Percentiles rank a stretch among this genome's conserved stretches.
Conservation (phyloP, 192 early-diverging fungal species). For the Coemansia sp. region DNA sequence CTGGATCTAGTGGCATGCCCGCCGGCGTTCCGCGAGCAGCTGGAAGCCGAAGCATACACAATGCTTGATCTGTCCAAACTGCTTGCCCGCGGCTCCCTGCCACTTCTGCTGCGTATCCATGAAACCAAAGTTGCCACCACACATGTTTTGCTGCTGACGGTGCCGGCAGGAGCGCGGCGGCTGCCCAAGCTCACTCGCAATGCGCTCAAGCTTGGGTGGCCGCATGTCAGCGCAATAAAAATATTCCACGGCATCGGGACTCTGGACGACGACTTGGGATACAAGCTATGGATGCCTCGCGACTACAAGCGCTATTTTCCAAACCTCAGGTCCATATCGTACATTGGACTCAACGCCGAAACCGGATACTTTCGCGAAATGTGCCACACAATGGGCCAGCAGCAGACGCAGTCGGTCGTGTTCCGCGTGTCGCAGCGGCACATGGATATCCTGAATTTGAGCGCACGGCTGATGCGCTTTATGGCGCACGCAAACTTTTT, state of each 20-base stretch:
- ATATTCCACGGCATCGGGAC: conserved; percentile 35
- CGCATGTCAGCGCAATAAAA: conserved; percentile 45
- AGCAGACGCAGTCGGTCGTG: conserved; percentile 42
- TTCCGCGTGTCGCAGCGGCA: conserved; percentile 51
- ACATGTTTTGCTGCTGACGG: conserved; percentile 42
- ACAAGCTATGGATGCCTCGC: conserved; percentile 55
- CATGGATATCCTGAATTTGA: conserved; percentile 45
- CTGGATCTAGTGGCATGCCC: conserved; percentile 46
- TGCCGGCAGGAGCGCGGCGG: conserved; percentile 28
- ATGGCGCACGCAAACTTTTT: conserved; percentile 56
- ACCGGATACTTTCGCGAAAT: conserved; percentile 53
- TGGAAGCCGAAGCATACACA: conserved; percentile 42
- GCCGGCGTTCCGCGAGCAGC: conserved; percentile 51
- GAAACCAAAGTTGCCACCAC: conserved; percentile 51
- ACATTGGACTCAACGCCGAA: conserved; percentile 32
- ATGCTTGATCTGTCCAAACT: conserved; percentile 48
- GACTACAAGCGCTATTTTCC: conserved; percentile 54
- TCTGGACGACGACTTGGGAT: conserved; percentile 46
- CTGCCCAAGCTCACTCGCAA: conserved; percentile 38
- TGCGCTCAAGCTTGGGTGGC: conserved; percentile 54
- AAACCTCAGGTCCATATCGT: conserved; percentile 40
- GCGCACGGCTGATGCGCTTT: conserved; percentile 51
- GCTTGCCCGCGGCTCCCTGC: conserved; percentile 41
- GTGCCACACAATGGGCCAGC: conserved; percentile 46
- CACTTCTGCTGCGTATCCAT: conserved; percentile 47